These are phyloP conservation scores for Gentiana dahurica DNA, from an alignment of 257 asterid species.

Conservation along the genomic window DNA sequence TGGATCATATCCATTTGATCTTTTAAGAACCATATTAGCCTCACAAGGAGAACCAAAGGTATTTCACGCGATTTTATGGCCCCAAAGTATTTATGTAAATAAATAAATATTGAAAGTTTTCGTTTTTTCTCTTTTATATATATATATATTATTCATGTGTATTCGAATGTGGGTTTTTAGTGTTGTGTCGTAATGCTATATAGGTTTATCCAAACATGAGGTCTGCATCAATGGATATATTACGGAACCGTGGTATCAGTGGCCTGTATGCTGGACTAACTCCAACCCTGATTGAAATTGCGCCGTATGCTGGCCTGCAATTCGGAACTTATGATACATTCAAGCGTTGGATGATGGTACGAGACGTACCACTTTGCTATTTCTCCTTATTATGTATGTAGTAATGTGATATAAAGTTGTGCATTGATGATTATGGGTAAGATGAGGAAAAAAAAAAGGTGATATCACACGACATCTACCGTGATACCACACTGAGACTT, in stretches of 20 bases:
- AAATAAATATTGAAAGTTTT: too few relatives aligned
- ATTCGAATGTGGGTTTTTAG: too few relatives aligned
- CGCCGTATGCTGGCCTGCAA: conserved; percentile 92
- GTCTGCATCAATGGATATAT: conserved; percentile 51
- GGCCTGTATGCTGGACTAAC: conserved; percentile 15
- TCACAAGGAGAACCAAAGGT: conserved; percentile 99
- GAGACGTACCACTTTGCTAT: not conserved
- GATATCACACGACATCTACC: too few relatives aligned
- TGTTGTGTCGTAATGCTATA: conserved; percentile 8
- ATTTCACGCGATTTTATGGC: not conserved
- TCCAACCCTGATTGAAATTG: conserved; percentile 80
- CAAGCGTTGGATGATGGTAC: conserved; percentile 84
- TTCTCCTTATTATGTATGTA: too few relatives aligned
- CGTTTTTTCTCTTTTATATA: too few relatives aligned
- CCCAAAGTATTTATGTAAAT: too few relatives aligned
- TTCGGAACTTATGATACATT: conserved; percentile 92
- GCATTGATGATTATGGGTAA: too few relatives aligned
- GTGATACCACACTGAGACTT: too few relatives aligned
- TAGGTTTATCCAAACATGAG: conserved; percentile 89
- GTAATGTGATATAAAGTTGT: too few relatives aligned
- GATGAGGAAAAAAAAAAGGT: too few relatives aligned
- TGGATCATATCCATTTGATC: conserved; percentile 96
- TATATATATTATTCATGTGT: too few relatives aligned
- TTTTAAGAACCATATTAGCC: conserved; percentile 85
- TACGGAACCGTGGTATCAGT: not conserved